Evolutionary conservation across 148 eudicot genomes (phyloP).

Genomic region (Dysphania ambrosioides): DNA sequence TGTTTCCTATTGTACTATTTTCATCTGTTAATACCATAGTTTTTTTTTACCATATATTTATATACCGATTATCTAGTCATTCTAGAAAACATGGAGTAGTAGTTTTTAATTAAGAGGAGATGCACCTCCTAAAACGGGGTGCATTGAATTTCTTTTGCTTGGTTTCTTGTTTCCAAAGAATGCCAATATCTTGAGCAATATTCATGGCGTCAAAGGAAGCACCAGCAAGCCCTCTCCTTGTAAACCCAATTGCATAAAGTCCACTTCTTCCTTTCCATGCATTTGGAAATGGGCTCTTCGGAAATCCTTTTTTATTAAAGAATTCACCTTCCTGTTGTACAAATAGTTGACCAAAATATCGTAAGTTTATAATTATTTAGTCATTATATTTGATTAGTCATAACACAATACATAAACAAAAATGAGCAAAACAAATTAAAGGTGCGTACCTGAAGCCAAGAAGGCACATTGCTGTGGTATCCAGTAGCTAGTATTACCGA

Average conservation of each 20-base stretch:
- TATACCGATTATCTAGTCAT: too few species aligned
- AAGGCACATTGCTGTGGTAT: slow-evolving; percentile 85
- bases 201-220: slow-evolving; percentile 64
- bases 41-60: too few species aligned
- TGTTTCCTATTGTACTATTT: too few species aligned
- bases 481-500: slow-evolving; percentile 80
- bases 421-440: slow-evolving; percentile 11
- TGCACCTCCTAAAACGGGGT: slow-evolving; percentile 62
- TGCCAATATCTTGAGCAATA: slow-evolving; percentile 65
- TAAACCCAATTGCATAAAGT: slow-evolving; percentile 86
- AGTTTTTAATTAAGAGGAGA: too few species aligned
- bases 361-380: slow-evolving; percentile 24
- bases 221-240: slow-evolving; percentile 85
- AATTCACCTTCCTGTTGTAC: slow-evolving; percentile 75
- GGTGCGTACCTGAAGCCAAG: slow-evolving; percentile 82
- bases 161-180: slow-evolving; percentile 56
- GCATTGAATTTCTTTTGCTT: slow-evolving; percentile 55
- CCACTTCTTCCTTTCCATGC: slow-evolving; percentile 88
- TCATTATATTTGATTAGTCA: too few species aligned
- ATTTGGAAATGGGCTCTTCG: slow-evolving; percentile 57
- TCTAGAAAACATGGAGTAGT: too few species aligned
- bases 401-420: not conserved
- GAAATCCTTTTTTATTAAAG: slow-evolving; percentile 76
- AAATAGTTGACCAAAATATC: not conserved
- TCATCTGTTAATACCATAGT: too few species aligned